Conservation (phyloP, 2,329 filamentous ascomycete species). For the Trichoderma harzianum region DNA sequence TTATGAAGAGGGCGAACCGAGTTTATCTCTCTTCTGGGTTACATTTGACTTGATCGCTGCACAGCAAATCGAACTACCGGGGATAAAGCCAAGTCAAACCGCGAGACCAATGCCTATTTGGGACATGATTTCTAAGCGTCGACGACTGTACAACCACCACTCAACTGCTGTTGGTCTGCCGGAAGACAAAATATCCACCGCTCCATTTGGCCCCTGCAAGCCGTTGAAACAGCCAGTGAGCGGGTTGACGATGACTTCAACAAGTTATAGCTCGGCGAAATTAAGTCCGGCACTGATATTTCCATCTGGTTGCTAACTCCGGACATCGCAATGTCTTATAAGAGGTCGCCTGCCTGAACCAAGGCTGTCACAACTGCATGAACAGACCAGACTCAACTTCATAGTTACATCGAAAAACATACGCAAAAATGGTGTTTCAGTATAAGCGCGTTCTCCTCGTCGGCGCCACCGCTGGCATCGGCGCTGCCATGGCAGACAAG, state of each 20-base stretch:
- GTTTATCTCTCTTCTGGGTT: not conserved
- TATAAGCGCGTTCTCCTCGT: slow-evolving; percentile 55
- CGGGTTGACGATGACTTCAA: not conserved
- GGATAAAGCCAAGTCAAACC: not conserved
- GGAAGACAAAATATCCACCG: not conserved
- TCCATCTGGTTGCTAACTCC: not conserved
- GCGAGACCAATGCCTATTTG: not conserved
- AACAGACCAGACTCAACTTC: not conserved
- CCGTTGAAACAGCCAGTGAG: not conserved
- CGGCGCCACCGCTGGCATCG: slow-evolving; percentile 26
- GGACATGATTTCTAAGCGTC: not conserved
- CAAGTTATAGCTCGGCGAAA: not conserved
- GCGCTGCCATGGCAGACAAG: slow-evolving; percentile 31
- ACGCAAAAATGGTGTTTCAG: slow-evolving; percentile 44
- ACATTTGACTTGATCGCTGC: not conserved
- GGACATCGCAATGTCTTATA: not conserved
- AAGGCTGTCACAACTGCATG: not conserved
- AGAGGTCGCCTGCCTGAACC: not conserved
- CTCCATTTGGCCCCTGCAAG: not conserved
- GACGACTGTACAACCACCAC: not conserved
- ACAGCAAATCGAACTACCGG: not conserved
- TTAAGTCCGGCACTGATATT: not conserved
- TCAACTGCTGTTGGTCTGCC: not conserved
- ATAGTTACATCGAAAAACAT: not conserved
- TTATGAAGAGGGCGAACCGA: not conserved